Base-by-base conservation (phyloP, 2,329 filamentous ascomycete genomes). In the Monilinia fructicola region DNA sequence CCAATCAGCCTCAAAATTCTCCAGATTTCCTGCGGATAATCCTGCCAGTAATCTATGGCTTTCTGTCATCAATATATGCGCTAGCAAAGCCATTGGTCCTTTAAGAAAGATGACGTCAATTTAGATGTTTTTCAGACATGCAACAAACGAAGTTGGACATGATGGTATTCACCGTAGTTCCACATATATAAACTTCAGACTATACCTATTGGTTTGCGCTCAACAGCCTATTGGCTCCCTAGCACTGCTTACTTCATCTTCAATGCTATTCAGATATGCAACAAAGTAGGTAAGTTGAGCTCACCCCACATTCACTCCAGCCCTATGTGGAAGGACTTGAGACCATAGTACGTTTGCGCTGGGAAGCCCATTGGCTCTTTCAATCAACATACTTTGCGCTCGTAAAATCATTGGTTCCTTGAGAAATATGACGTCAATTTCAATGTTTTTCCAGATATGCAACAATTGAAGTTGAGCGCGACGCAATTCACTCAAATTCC, bases 121-220 rank as follows among this genome's bases (percentile, higher is more conserved):
- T 48, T 60, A 26, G 2, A 60, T 60, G 21, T 35, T 48, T 14
- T 46, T 35, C 28, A 48, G 56, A 60, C 4, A 23, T 60, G 56
- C 56, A 60, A 60, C 56, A 35, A 35, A 48, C 35, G 21, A 48
- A 60, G 28, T 35, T 23, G 21, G 23, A 14, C 2, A 35, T 3
- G 18, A 23, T 10, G 3, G 16, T 23, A 35, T 60, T 60, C 28
- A 48, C 42, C 31, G 9, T 48, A 4, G 1, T 2, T 11, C 18
- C 26, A 16, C 42, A 7, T 46, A 3, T 9, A 35, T 35, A 2
- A 31, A 59, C 42, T 46, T 35, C 18, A 48, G 56, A 59, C 26
- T 23, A 16, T 35, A 35, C 0, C 5, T n/a, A 35, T 7, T 21
- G 6, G 5, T 31, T 35, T 59, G 56, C 56, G 42, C 56, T 60